Percentiles rank a stretch among this genome's conserved stretches.
These are phyloP conservation scores for Aspergillus persii DNA, from an alignment of 2,329 filamentous ascomycete genomes.

Conservation along the genomic window DNA sequence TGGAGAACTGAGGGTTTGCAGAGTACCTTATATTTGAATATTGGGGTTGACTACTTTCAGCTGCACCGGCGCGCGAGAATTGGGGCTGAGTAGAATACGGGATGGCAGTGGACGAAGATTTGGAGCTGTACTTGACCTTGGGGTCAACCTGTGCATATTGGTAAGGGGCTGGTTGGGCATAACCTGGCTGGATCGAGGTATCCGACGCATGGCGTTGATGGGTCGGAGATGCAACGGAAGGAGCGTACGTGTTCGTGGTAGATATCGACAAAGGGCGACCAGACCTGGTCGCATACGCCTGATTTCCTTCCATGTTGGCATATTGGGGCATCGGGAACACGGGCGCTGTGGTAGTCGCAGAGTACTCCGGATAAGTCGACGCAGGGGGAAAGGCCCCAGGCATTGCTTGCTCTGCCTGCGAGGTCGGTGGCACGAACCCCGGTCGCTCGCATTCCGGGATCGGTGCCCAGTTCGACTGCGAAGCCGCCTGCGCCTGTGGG, in stretches of 20 bases:
- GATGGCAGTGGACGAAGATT: conserved; percentile 24
- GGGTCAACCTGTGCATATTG: conserved; percentile 43
- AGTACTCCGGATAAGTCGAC: conserved; percentile 22
- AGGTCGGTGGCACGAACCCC: conserved; percentile 41
- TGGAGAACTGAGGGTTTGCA: conserved; percentile 18
- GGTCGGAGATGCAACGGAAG: conserved; percentile 16
- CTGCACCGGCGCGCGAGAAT: conserved; percentile 15
- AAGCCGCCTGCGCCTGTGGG: conserved; percentile 15
- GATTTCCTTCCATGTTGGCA: conserved; percentile 20
- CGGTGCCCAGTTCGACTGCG: conserved; percentile 35
- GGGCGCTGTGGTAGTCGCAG: conserved; percentile 19
- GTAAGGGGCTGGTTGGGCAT: conserved; percentile 33
- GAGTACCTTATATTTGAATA: conserved; percentile 13
- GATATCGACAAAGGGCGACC: conserved; percentile 13
- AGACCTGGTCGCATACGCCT: conserved; percentile 21
- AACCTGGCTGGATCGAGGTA: conserved; percentile 18
- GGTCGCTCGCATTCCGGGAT: conserved; percentile 42
- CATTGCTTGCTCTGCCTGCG: conserved; percentile 28
- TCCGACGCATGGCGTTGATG: conserved; percentile 36
- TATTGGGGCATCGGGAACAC: conserved; percentile 33
- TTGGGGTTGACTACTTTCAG: conserved; percentile 9
- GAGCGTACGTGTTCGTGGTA: conserved; percentile 11
- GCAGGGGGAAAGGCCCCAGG: conserved; percentile 34
- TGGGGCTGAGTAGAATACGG: conserved; percentile 26
- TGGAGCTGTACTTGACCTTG: conserved; percentile 40